Evolutionary conservation across 2,329 filamentous ascomycete species (phyloP).

Genomic region (Paecilomyces dactylethromorphus): DNA sequence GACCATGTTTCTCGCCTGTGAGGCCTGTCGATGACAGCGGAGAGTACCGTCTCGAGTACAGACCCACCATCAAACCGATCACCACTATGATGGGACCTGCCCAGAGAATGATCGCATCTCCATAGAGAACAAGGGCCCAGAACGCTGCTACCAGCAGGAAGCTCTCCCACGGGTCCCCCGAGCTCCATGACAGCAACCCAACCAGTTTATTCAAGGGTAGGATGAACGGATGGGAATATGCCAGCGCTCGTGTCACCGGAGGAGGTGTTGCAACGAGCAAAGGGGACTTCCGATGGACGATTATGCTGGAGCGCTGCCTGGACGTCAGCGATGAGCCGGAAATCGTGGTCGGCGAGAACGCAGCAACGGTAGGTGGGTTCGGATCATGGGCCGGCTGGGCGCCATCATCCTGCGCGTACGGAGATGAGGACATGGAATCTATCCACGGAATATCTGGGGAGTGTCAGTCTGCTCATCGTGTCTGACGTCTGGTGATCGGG

Average conservation of each 20-base stretch:
- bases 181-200: conserved; percentile 89
- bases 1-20: conserved; percentile 56
- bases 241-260: conserved; percentile 85
- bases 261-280: conserved; percentile 88
- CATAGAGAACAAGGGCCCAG: conserved; percentile 82
- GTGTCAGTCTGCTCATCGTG: conserved; percentile 17
- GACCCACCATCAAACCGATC: conserved; percentile 71
- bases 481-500: not conserved
- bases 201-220: conserved; percentile 79
- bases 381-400: conserved; percentile 32
- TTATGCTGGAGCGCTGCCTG: conserved; percentile 79
- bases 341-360: conserved; percentile 80
- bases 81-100: conserved; percentile 81
- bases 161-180: conserved; percentile 91
- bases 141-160: conserved; percentile 80
- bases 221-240: conserved; percentile 92
- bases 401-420: conserved; percentile 32
- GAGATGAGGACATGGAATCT: conserved; percentile 46
- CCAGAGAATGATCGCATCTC: conserved; percentile 71
- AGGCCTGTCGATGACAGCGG: conserved; percentile 81
- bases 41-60: conserved; percentile 87
- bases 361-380: conserved; percentile 69
- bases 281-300: conserved; percentile 95
- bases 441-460: conserved; percentile 45
- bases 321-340: conserved; percentile 61